These are phyloP conservation scores for Irpex rosettiformis DNA, from an alignment of 1,284 basidiomycete genomes.

Conservation along the genomic window DNA sequence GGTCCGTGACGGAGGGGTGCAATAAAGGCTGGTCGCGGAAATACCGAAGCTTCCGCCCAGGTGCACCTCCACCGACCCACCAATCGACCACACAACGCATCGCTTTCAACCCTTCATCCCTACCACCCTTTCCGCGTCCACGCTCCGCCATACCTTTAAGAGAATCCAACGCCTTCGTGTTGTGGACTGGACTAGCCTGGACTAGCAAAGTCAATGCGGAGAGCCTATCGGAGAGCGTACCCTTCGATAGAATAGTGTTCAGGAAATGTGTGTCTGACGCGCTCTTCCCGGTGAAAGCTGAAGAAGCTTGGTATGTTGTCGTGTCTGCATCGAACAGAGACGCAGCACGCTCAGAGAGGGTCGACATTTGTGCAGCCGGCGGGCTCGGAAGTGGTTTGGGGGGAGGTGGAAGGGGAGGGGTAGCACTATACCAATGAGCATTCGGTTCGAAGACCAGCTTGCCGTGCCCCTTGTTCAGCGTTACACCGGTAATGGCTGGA, in stretches of 20 bases:
- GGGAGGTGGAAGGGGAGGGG: constrained; percentile 30
- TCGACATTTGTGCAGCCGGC: constrained; percentile 41
- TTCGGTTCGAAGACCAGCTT: constrained; percentile 43
- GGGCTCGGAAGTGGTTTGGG: constrained; percentile 28
- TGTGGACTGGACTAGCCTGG: constrained; percentile 90
- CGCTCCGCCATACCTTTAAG: constrained; percentile 76
- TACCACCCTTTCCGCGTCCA: constrained; percentile 77
- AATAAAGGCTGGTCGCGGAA: constrained; percentile 89
- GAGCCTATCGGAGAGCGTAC: constrained; percentile 91
- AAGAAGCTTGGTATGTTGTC: constrained; percentile 40
- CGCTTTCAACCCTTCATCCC: constrained; percentile 90
- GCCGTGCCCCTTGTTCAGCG: constrained; percentile 3
- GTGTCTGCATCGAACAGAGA: constrained; percentile 51
- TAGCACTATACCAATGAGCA: constrained; percentile 57
- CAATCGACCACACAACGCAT: constrained; percentile 92
- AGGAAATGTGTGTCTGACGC: constrained; percentile 80
- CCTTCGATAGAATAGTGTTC: constrained; percentile 78
- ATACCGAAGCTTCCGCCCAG: constrained; percentile 83
- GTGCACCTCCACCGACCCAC: constrained; percentile 91
- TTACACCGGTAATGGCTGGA: background rate
- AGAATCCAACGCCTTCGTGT: constrained; percentile 76
- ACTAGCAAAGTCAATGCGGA: constrained; percentile 91
- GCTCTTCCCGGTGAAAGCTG: constrained; percentile 34
- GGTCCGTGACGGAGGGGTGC: constrained; percentile 67
- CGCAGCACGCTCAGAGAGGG: constrained; percentile 47